These are phyloP conservation scores for Vanilla planifolia DNA, from an alignment of 106 monocot genomes.

Conservation along the genomic window DNA sequence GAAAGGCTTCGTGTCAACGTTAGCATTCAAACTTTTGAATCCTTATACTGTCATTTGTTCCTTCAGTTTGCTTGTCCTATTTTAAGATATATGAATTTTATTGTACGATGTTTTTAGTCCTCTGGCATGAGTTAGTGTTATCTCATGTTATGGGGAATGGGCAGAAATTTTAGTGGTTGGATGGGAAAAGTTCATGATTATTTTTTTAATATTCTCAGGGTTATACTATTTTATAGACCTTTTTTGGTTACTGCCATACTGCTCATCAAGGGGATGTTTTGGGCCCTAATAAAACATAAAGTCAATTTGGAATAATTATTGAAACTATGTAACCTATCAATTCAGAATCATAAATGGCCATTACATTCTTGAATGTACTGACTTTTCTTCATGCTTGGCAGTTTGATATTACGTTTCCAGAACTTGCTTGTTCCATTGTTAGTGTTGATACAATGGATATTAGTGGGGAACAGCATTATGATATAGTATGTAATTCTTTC, in stretches of 20 bases:
- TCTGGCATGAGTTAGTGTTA: background rate
- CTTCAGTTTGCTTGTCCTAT: background rate
- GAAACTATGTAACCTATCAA: background rate
- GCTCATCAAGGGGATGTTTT: too few relatives aligned
- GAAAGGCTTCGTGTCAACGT: slow-evolving; percentile 81
- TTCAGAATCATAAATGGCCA: background rate
- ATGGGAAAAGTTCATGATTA: background rate
- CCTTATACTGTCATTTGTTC: background rate
- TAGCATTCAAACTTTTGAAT: background rate
- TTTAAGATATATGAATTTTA: background rate
- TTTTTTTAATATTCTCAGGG: background rate
- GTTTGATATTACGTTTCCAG: slow-evolving; percentile 91
- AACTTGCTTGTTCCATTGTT: slow-evolving; percentile 62
- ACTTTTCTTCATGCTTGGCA: slow-evolving; percentile 10
- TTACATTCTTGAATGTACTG: slow-evolving; percentile 4
- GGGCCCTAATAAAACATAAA: too few relatives aligned
- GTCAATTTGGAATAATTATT: background rate
- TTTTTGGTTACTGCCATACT: too few relatives aligned
- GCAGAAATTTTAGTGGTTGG: background rate
- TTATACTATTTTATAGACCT: background rate
- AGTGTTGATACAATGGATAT: slow-evolving; percentile 91
- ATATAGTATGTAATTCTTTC: slow-evolving; percentile 40
- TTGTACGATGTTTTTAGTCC: background rate
- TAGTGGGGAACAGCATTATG: slow-evolving; percentile 75
- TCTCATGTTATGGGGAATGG: background rate